A percentile compares a stretch with the other conserved stretches of the same genome.
Evolutionary conservation across 2,329 filamentous ascomycete species (phyloP).

Genomic region (Colletotrichum tropicicola): DNA sequence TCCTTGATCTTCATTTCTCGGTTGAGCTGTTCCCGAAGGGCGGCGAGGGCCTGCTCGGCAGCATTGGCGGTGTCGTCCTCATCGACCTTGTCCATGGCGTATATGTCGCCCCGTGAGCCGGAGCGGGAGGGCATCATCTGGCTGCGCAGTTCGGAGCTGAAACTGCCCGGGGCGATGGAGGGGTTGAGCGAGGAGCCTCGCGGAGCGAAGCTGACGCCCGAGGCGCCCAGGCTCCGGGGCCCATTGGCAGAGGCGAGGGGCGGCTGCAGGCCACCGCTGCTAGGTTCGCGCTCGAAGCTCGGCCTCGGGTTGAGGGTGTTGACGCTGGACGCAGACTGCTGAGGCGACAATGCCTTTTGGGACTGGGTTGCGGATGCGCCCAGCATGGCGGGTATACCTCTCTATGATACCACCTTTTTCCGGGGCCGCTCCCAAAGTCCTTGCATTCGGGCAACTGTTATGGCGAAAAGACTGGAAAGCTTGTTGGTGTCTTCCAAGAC

Average conservation of each 20-base stretch:
- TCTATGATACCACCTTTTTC: conserved; percentile 32
- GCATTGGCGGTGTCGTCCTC: conserved; percentile 66
- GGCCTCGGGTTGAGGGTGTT: conserved; percentile 47
- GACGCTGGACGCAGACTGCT: conserved; percentile 44
- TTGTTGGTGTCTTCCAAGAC: not conserved
- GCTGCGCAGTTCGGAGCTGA: conserved; percentile 86
- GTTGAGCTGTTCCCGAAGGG: conserved; percentile 85
- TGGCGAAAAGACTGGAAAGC: not conserved
- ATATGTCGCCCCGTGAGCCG: conserved; percentile 64
- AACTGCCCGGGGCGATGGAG: conserved; percentile 80
- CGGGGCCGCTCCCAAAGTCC: conserved; percentile 25
- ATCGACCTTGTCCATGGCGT: conserved; percentile 65
- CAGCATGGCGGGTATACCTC: conserved; percentile 52
- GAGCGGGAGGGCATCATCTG: conserved; percentile 72
- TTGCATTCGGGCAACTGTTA: conserved; percentile 31
- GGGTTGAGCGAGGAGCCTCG: conserved; percentile 77
- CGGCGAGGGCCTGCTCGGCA: conserved; percentile 77
- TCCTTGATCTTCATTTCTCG: conserved; percentile 98
- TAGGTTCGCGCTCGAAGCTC: conserved; percentile 65
- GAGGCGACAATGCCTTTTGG: conserved; percentile 59
- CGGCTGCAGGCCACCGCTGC: conserved; percentile 54
- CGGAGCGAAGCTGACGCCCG: conserved; percentile 69
- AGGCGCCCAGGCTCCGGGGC: conserved; percentile 58
- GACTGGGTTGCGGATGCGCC: conserved; percentile 62
- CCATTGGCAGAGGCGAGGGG: conserved; percentile 36